Evolutionary conservation across 1,284 basidiomycete species (phyloP).

Genomic region (Pyrrhoderma lamaoense): DNA sequence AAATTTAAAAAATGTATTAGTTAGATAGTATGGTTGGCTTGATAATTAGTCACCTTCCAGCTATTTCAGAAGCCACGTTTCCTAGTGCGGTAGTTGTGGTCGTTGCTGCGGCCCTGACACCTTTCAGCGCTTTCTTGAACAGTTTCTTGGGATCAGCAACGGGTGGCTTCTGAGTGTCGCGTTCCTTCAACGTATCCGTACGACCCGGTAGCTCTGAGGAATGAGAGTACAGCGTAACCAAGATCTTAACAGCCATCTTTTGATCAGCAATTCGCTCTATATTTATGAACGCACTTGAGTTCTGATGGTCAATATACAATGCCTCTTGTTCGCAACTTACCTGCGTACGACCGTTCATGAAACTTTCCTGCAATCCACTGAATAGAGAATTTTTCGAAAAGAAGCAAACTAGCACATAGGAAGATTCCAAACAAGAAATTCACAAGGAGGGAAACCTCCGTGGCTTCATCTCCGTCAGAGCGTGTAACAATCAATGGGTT

Average conservation of each 20-base stretch:
- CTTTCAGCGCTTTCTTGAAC: constrained; percentile 67
- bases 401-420: constrained; percentile 64
- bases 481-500: constrained; percentile 54
- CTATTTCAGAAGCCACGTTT: constrained; percentile 68
- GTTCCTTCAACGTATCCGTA: constrained; percentile 54
- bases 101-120: constrained; percentile 66
- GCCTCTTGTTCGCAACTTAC: constrained; percentile 26
- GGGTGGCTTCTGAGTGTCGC: constrained; percentile 32
- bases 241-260: constrained; percentile 69
- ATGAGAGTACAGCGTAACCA: constrained; percentile 75
- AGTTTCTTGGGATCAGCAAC: constrained; percentile 52
- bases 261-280: constrained; percentile 77
- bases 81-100: constrained; percentile 78
- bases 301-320: background rate
- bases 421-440: constrained; percentile 72
- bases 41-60: constrained; percentile 42
- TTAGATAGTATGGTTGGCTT: background rate
- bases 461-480: constrained; percentile 21
- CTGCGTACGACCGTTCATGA: constrained; percentile 83
- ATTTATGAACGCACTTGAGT: background rate
- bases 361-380: constrained; percentile 84
- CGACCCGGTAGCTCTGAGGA: constrained; percentile 67
- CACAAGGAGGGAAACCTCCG: constrained; percentile 43
- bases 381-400: constrained; percentile 81
- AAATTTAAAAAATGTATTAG: constrained; percentile 22